Evolutionary conservation across 176 grass and related monocot genomes (phyloP).

Genomic region (Aechmea fasciata): DNA sequence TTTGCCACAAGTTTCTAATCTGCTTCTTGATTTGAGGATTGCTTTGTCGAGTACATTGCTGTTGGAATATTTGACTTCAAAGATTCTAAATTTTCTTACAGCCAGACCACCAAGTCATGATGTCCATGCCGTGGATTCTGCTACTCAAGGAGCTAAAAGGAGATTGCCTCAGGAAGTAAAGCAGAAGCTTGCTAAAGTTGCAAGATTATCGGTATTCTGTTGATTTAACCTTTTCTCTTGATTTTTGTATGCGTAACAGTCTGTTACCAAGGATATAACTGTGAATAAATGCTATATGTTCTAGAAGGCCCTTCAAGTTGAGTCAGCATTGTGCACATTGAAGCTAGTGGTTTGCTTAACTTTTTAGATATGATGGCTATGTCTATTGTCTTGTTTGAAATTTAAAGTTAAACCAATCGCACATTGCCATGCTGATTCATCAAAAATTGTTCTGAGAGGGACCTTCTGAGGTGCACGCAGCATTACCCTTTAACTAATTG

Average conservation of each 20-base stretch:
- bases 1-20: neutral
- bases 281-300: too few relatives aligned
- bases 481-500: too few relatives aligned
- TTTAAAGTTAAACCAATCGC: too few relatives aligned
- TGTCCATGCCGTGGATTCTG: constrained; percentile 66
- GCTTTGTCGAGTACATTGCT: constrained; percentile 9
- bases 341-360: too few relatives aligned
- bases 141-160: constrained; percentile 60
- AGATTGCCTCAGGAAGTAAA: constrained; percentile 91
- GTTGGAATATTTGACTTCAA: constrained; percentile 23
- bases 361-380: too few relatives aligned
- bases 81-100: constrained; percentile 44
- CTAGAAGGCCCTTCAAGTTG: too few relatives aligned
- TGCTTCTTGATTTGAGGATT: constrained; percentile 18
- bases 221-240: constrained; percentile 14
- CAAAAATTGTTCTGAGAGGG: too few relatives aligned
- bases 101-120: constrained; percentile 61
- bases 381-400: too few relatives aligned
- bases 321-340: too few relatives aligned
- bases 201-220: constrained; percentile 84
- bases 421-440: too few relatives aligned
- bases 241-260: neutral
- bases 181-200: constrained; percentile 95
- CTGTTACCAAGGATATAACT: too few relatives aligned
- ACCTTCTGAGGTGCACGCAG: too few relatives aligned